Evolutionary conservation across 805 yeast genomes (phyloP).

Genomic region (Saccharomyces eubayanus): DNA sequence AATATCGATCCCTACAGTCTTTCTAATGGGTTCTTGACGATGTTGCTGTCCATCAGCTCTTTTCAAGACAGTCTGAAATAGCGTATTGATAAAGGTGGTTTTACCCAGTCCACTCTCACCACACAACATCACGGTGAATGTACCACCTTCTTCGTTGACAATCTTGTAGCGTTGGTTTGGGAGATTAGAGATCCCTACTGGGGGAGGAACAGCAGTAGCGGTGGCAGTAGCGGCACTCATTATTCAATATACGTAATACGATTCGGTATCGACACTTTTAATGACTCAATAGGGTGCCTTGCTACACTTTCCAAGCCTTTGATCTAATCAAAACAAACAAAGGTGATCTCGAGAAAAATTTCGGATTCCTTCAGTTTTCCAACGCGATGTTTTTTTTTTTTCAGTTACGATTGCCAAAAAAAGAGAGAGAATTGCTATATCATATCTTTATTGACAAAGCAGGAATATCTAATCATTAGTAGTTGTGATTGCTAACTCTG

Average conservation of each 20-base stretch:
- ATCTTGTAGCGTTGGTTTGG: conserved; percentile 75
- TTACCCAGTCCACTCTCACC: conserved; percentile 92
- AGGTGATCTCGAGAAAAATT: background rate
- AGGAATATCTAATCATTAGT: background rate
- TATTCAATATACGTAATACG: too few species aligned
- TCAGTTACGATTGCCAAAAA: background rate
- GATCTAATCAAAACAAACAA: background rate
- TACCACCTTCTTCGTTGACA: conserved; percentile 66
- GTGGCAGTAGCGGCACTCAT: conserved; percentile 4
- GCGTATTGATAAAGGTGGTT: conserved; percentile 81
- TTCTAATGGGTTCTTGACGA: conserved; percentile 44
- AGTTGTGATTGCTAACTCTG: background rate
- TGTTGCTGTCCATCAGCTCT: conserved; percentile 36
- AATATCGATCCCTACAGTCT: conserved; percentile 72
- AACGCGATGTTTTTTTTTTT: background rate
- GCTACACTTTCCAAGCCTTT: background rate
- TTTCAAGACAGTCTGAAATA: conserved; percentile 68
- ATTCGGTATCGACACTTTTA: background rate
- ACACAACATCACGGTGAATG: conserved; percentile 73
- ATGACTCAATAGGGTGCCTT: background rate
- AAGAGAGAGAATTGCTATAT: background rate
- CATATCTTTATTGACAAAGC: background rate
- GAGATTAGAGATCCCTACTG: conserved; percentile 62
- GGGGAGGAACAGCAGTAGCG: conserved; percentile 16
- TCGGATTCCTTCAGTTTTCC: background rate